Base-by-base conservation (phyloP, 345 rosid genomes). In the Citrus australasica region DNA sequence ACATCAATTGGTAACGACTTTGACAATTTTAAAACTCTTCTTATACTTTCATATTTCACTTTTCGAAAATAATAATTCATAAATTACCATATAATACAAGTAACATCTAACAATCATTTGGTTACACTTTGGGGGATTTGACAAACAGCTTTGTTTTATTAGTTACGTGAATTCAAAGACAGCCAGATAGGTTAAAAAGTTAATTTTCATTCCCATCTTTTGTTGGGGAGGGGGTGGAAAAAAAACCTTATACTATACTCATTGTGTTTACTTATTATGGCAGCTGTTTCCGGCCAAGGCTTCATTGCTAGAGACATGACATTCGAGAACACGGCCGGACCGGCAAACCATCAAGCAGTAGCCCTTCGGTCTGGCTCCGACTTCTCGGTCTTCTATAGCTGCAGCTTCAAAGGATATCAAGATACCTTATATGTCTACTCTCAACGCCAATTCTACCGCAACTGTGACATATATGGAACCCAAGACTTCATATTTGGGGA, bases 371-470 rank as follows among this genome's bases (percentile, higher is more conserved):
- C 98, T 9, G 91, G 94, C 48, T 88, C 98, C 35, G 97, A 93
- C 66, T 84, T 86, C 82, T 87, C 98, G 0, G 94, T 95, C 13
- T 93, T 92, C 87, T 92, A 92, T 80, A 56, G 79, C 21, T 93
- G 98, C 75, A 86, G 97, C 83, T 87, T 95, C 92, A 91, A 84
- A 82, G 98, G 98, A 25, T 95, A 93, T 80, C 98, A 95, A 78
- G 98, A 95, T 84, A 95, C 98, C 55, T 80, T 95, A 33, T 95
- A 95, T 67, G 94, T 93, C 48, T 88, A 93, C 82, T 56, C 97
- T 21, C 83, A 87, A 25, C 92, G 97, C 60, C 98, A 95, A 77
- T 95, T 95, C 90, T 93, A 93, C 78, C 90, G 93, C 24, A 67
- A 90, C 79, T 93, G 98, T 56, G 83, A 92, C 83, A 79, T 95